phyloP scores from a whole-genome alignment of 2,329 filamentous ascomycete genomes.

The Penicillium sp. region DNA sequence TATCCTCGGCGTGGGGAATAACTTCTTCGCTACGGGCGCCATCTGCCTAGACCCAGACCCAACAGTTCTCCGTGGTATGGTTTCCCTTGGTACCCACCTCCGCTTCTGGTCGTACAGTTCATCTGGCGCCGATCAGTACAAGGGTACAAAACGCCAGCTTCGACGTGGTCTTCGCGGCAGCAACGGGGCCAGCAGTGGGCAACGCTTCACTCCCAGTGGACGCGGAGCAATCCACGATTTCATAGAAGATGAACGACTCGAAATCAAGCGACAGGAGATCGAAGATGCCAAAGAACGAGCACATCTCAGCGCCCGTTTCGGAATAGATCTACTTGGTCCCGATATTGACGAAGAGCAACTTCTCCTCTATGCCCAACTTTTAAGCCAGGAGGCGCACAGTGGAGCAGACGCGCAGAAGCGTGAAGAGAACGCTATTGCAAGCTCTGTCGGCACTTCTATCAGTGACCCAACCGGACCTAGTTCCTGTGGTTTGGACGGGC shows the following conservation, averaged over 20 bases:
- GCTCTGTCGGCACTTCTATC: slow-evolving; percentile 42
- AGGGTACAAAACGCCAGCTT: slow-evolving; percentile 74
- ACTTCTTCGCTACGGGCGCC: slow-evolving; percentile 77
- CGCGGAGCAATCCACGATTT: slow-evolving; percentile 73
- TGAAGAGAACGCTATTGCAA: slow-evolving; percentile 36
- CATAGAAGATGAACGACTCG: slow-evolving; percentile 81
- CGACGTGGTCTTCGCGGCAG: slow-evolving; percentile 67
- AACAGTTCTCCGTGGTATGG: slow-evolving; percentile 78
- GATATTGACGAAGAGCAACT: slow-evolving; percentile 61
- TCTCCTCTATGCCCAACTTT: slow-evolving; percentile 61
- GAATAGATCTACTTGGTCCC: slow-evolving; percentile 67
- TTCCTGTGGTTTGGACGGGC: slow-evolving; percentile 29
- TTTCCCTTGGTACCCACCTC: slow-evolving; percentile 81
- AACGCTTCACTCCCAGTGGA: slow-evolving; percentile 61
- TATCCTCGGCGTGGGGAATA: slow-evolving; percentile 66
- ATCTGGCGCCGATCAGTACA: slow-evolving; percentile 68
- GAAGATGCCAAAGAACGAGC: slow-evolving; percentile 66
- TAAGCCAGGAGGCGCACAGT: slow-evolving; percentile 60
- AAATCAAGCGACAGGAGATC: slow-evolving; percentile 72
- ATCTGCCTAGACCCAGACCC: slow-evolving; percentile 86
- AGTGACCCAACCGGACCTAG: slow-evolving; percentile 38
- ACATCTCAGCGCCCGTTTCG: slow-evolving; percentile 76
- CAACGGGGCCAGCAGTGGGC: slow-evolving; percentile 54
- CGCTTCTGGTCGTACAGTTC: slow-evolving; percentile 95
- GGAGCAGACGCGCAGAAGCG: slow-evolving; percentile 50